Conservation (phyloP, 1,284 basidiomycete species). For the Pseudozyma pruni region DNA sequence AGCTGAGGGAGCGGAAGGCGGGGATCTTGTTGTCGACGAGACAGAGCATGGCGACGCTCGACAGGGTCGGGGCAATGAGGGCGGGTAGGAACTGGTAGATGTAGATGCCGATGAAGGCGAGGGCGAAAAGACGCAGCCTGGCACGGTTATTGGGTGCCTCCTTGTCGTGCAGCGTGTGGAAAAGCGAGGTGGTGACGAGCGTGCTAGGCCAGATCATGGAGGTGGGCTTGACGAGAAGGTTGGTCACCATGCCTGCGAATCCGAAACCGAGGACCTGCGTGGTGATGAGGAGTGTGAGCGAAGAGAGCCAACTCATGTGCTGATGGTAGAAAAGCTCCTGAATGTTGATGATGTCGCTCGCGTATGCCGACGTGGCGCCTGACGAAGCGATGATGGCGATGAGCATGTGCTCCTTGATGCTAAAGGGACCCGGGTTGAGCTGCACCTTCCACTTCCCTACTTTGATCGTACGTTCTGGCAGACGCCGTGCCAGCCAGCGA, state of each 20-base stretch:
- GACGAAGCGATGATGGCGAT: constrained; percentile 70
- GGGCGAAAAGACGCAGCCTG: constrained; percentile 70
- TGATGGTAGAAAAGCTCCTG: constrained; percentile 67
- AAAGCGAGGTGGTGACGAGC: constrained; percentile 71
- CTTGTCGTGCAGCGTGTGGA: constrained; percentile 71
- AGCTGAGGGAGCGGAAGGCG: constrained; percentile 69
- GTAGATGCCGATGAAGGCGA: constrained; percentile 69
- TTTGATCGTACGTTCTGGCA: constrained; percentile 63
- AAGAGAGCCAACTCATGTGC: constrained; percentile 60
- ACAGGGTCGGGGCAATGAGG: constrained; percentile 71
- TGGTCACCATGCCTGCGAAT: constrained; percentile 65
- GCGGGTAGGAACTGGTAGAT: constrained; percentile 71
- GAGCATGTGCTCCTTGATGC: constrained; percentile 69
- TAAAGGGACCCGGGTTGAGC: constrained; percentile 71
- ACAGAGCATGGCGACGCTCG: constrained; percentile 71
- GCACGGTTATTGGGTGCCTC: constrained; percentile 65
- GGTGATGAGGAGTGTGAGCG: constrained; percentile 62
- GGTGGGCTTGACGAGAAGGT: constrained; percentile 65
- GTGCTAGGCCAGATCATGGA: constrained; percentile 70
- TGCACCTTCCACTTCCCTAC: constrained; percentile 60
- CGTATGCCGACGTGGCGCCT: constrained; percentile 68
- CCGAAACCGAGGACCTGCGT: constrained; percentile 67
- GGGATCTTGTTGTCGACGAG: constrained; percentile 69
- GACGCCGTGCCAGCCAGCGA: constrained; percentile 65
- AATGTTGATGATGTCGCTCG: constrained; percentile 67